Conservation (phyloP, 1,284 basidiomycete genomes). For the Fomitopsis palustris region DNA sequence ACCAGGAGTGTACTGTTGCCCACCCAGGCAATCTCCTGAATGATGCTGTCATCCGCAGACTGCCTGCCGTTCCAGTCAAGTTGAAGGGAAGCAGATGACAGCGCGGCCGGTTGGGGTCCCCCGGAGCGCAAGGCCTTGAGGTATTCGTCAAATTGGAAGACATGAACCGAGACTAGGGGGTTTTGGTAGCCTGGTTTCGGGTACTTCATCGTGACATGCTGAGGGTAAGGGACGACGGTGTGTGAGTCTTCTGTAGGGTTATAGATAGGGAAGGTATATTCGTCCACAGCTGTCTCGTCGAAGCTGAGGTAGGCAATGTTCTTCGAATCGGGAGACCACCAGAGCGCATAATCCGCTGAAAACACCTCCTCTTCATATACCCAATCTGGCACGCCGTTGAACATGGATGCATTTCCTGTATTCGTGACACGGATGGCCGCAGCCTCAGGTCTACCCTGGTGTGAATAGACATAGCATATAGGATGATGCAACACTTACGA, state of each 20-base stretch:
- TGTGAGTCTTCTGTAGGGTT: constrained; percentile 74
- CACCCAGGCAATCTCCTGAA: constrained; percentile 87
- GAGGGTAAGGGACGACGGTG: constrained; percentile 77
- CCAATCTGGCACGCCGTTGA: constrained; percentile 96
- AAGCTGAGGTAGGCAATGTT: constrained; percentile 84
- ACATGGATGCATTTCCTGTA: constrained; percentile 79
- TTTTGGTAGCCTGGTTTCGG: constrained; percentile 92
- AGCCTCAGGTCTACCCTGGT: constrained; percentile 31
- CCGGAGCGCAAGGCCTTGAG: constrained; percentile 29
- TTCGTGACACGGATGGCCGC: constrained; percentile 76
- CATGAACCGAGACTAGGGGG: constrained; percentile 80
- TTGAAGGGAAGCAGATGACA: constrained; percentile 47
- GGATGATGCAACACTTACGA: constrained; percentile 42
- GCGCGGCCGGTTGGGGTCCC: constrained; percentile 29
- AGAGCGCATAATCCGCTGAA: constrained; percentile 69
- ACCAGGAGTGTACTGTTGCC: constrained; percentile 73
- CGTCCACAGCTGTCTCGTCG: constrained; percentile 86
- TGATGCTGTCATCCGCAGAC: constrained; percentile 61
- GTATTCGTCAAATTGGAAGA: constrained; percentile 69
- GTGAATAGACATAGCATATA: not conserved
- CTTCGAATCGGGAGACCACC: constrained; percentile 87
- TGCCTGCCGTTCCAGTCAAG: constrained; percentile 68
- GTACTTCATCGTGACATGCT: constrained; percentile 80
- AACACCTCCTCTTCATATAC: constrained; percentile 97
- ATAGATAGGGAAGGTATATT: constrained; percentile 88